These are phyloP conservation scores for Coemansia sp. DNA, from an alignment of 192 early-diverging fungal species.

Conservation along the genomic window DNA sequence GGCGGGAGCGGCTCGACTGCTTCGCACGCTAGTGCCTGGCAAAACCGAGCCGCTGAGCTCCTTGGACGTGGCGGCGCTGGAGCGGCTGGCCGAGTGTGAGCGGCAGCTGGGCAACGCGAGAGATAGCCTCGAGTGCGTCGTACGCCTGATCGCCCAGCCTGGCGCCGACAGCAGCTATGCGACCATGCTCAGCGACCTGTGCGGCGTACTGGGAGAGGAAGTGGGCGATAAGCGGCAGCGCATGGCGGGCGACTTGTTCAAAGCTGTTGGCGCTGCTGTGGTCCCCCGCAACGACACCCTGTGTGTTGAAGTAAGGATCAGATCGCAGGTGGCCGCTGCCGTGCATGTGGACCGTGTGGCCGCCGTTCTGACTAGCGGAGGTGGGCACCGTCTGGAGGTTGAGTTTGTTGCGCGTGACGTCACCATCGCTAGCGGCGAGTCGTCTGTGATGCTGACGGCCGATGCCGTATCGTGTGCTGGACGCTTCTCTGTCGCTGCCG, in stretches of 20 bases:
- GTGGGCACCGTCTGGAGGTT: constrained; percentile 27
- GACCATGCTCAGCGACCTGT: constrained; percentile 24
- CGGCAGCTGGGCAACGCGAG: constrained; percentile 22
- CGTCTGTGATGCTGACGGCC: constrained; percentile 16
- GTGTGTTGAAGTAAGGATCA: constrained; percentile 9
- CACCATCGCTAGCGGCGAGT: constrained; percentile 12
- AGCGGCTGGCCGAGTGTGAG: constrained; percentile 44
- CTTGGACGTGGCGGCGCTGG: constrained; percentile 28
- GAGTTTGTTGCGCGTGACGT: constrained; percentile 16
- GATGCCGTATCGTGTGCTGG: constrained; percentile 40
- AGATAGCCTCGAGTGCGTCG: constrained; percentile 19
- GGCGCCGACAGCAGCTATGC: constrained; percentile 9
- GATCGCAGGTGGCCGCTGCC: constrained; percentile 6
- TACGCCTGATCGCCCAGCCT: constrained; percentile 27
- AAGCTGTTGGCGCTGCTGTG: constrained; percentile 1
- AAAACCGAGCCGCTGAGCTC: constrained; percentile 3
- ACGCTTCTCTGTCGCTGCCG: constrained; percentile 22
- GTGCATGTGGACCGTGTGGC: constrained; percentile 19
- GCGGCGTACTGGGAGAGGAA: constrained; percentile 1
- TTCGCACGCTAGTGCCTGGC: constrained; percentile 29
- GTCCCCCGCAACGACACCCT: constrained; percentile 9
- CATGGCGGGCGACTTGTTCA: constrained; percentile 15
- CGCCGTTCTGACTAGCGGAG: constrained; percentile 16
- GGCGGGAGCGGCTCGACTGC: constrained; percentile 30
- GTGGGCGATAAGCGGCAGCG: not conserved